Base-by-base conservation (phyloP, 805 yeast species). In the Yarrowia sp. region DNA sequence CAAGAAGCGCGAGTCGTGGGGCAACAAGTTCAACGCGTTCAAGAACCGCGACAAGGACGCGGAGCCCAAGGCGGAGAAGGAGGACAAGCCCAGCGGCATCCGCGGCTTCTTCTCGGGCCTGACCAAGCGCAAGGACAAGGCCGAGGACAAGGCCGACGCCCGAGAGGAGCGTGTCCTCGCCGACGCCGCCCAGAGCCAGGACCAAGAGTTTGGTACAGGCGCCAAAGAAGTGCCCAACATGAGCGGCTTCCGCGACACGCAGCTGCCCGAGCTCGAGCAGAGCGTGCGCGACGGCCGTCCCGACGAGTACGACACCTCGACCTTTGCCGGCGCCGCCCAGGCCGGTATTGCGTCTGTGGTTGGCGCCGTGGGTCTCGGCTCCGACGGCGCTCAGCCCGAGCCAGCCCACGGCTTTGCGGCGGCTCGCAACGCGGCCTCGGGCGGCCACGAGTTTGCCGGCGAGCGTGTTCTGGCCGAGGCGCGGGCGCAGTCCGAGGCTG, bases 321-420 rank as follows among this genome's bases (percentile, higher is more conserved):
- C 53, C 3, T 19, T 46, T 4, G 13, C 18, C 2, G 53, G 53
- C 8, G 14, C 19, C 18, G 53, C 53, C 53, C 29, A 46, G 53
- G 53, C 53, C 7, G 53, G 53, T 6, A 29, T 46, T 6, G 53
- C 53, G 12, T 29, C 36, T 7, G 53, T 31, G 6, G 53, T 46
- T 14, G 53, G 8, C 6, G 35, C 53, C 13, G 25, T 46, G 9
- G 53, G 53, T 19, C 36, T 46, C 13, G 53, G 36, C 8, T 12
- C 13, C 14, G 53, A 46, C 13, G 53, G 36, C 7, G 53, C 18
- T 4, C 53, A 29, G 35, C 53, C 53, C 36, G 53, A 46, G 36
- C 53, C 53, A 19, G 53, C 53, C 5, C 53, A 46, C 13, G 53
- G 53, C 35, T 46, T 46, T 31, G 53, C 25, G 14, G 53, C 53